These are phyloP conservation scores for Penicillium sp. DNA, from an alignment of 2,329 filamentous ascomycete genomes.

Conservation along the genomic window DNA sequence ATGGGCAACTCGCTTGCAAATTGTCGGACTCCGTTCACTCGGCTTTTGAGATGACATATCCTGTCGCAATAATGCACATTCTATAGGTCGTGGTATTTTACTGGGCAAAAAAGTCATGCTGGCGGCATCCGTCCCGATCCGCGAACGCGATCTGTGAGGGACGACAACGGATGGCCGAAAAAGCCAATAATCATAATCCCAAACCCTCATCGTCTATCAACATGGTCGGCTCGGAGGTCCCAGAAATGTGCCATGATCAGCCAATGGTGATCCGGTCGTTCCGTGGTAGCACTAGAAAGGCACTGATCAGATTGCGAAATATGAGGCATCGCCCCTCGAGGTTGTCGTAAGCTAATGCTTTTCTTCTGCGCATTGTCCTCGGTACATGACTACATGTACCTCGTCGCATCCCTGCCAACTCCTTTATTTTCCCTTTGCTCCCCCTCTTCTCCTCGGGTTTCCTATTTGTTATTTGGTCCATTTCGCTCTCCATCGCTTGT, in stretches of 20 bases:
- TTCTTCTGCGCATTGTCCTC: slow-evolving; percentile 5
- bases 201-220: slow-evolving; percentile 2
- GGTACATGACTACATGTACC: slow-evolving; percentile 13
- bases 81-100: background rate
- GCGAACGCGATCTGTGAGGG: slow-evolving; percentile 5
- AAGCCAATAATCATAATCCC: background rate
- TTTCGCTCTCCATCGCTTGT: background rate
- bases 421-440: background rate
- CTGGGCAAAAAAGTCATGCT: background rate
- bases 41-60: background rate
- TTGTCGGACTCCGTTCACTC: background rate
- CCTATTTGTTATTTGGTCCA: background rate
- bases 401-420: slow-evolving; percentile 5
- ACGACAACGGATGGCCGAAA: background rate
- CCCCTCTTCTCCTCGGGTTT: background rate
- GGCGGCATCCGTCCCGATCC: background rate
- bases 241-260: background rate
- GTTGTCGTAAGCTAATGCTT: slow-evolving; percentile 15
- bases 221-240: background rate
- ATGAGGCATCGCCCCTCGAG: slow-evolving; percentile 24
- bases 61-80: background rate
- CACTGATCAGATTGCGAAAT: slow-evolving; percentile 23
- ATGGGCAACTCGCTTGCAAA: background rate
- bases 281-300: background rate
- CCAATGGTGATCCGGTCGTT: slow-evolving; percentile 11